A percentile compares a stretch with the other conserved stretches of the same genome.
Evolutionary conservation across 306 rosid species (phyloP).

Genomic region (Urtica urens): DNA sequence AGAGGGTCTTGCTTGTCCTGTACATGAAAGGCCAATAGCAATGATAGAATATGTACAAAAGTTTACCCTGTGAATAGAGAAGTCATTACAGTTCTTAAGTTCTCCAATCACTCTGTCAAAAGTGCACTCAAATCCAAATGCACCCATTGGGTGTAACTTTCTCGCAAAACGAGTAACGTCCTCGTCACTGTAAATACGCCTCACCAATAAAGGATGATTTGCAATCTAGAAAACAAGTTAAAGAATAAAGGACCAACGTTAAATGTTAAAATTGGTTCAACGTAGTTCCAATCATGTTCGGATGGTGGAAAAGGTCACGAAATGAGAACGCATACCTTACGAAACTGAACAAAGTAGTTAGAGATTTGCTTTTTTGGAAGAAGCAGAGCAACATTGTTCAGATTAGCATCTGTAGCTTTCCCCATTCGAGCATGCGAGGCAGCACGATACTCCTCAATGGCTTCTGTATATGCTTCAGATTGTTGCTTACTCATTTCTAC

Average conservation of each 20-base stretch:
- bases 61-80: slow-evolving; percentile 78
- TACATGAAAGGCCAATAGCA: no score
- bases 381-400: slow-evolving; percentile 26
- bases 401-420: slow-evolving; percentile 36
- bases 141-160: slow-evolving; percentile 72
- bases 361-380: slow-evolving; percentile 80
- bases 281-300: background rate
- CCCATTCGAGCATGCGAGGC: slow-evolving; percentile 63
- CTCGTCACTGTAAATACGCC: slow-evolving; percentile 75
- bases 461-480: slow-evolving; percentile 69
- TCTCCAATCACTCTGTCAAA: slow-evolving; percentile 78
- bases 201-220: slow-evolving; percentile 86
- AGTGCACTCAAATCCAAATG: slow-evolving; percentile 90
- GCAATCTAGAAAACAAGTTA: slow-evolving; percentile 55
- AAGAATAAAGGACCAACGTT: background rate
- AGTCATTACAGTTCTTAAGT: slow-evolving; percentile 75
- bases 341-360: slow-evolving; percentile 92
- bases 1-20: no score
- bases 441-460: slow-evolving; percentile 80
- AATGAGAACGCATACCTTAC: slow-evolving; percentile 67
- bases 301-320: slow-evolving; percentile 2
- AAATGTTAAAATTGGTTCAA: slow-evolving; percentile 8
- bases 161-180: slow-evolving; percentile 81
- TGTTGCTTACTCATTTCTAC: slow-evolving; percentile 79
- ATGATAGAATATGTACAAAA: background rate